Evolutionary conservation across 2,329 filamentous ascomycete genomes (phyloP).

Genomic region (Spiromastix sp.): DNA sequence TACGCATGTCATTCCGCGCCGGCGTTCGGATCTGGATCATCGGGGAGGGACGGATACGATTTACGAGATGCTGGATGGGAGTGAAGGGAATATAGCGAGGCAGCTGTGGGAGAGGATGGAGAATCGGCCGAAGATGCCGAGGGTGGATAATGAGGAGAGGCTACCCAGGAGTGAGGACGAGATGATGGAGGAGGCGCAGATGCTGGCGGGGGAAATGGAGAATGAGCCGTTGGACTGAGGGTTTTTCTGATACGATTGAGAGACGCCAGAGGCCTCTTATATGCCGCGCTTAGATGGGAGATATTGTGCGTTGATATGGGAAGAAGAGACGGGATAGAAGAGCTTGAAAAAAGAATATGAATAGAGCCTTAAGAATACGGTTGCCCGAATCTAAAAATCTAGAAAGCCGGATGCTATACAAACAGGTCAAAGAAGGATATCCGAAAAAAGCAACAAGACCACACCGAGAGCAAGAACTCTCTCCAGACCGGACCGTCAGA

Average conservation of each 20-base stretch:
- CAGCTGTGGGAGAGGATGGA: conserved; percentile 68
- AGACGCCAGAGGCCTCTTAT: too few relatives aligned
- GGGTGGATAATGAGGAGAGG: conserved; percentile 61
- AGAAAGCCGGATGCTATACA: too few relatives aligned
- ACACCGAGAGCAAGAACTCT: too few relatives aligned
- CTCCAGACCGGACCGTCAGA: too few relatives aligned
- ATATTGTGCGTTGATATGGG: too few relatives aligned
- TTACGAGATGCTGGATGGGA: conserved; percentile 71
- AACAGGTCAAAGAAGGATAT: too few relatives aligned
- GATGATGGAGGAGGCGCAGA: conserved; percentile 68
- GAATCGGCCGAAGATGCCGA: conserved; percentile 52
- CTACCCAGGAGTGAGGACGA: conserved; percentile 57
- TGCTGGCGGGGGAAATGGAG: conserved; percentile 49
- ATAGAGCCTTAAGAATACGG: too few relatives aligned
- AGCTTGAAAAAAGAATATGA: too few relatives aligned
- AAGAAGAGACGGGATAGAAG: too few relatives aligned
- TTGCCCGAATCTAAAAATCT: too few relatives aligned
- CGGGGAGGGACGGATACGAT: conserved; percentile 58
- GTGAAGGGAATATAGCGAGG: conserved; percentile 72
- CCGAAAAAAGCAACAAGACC: too few relatives aligned
- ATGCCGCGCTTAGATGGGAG: too few relatives aligned
- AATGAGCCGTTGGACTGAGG: conserved; percentile 25
- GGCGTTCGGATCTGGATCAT: conserved; percentile 47
- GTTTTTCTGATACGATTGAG: conserved; percentile 1
- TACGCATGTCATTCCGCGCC: conserved; percentile 77